Conservation (phyloP, 768 basidiomycete species). For the Tricholomella constricta region DNA sequence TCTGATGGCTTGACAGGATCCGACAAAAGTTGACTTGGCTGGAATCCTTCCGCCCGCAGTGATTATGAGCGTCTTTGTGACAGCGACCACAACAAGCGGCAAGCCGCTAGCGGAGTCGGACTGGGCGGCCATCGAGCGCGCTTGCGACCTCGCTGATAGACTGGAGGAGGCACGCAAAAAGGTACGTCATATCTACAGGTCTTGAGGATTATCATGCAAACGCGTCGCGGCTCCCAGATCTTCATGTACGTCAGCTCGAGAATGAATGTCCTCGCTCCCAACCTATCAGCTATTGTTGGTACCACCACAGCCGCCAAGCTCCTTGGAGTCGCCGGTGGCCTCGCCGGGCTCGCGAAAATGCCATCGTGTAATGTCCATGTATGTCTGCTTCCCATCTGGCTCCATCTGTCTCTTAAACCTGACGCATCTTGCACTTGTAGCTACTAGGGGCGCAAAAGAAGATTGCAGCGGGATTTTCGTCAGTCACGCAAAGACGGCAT, state of each 20-base stretch:
- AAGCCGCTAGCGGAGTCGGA: conserved; percentile 64
- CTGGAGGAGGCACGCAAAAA: conserved; percentile 89
- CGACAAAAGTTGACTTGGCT: conserved; percentile 81
- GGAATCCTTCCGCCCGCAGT: conserved; percentile 85
- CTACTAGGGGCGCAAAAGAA: conserved; percentile 94
- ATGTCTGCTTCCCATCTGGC: conserved; percentile 31
- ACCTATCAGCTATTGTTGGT: conserved; percentile 97
- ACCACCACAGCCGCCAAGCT: conserved; percentile 98
- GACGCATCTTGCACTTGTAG: conserved; percentile 39
- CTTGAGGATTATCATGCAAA: background rate
- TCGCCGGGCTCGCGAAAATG: conserved; percentile 89
- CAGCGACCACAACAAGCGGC: conserved; percentile 90
- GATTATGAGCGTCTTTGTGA: conserved; percentile 95
- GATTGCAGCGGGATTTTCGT: conserved; percentile 90
- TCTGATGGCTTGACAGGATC: conserved; percentile 52
- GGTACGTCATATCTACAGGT: conserved; percentile 39
- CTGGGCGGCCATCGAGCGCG: conserved; percentile 82
- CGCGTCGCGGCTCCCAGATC: conserved; percentile 55
- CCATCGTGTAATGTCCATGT: conserved; percentile 96
- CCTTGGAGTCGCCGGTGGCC: conserved; percentile 94
- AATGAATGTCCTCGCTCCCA: conserved; percentile 98
- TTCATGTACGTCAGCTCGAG: conserved; percentile 99
- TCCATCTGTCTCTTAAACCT: background rate
- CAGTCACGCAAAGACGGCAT: conserved; percentile 83
- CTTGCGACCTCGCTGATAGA: conserved; percentile 86